phyloP scores from a whole-genome alignment of 805 yeast genomes.

The Myxozyma vanderwaltii region DNA sequence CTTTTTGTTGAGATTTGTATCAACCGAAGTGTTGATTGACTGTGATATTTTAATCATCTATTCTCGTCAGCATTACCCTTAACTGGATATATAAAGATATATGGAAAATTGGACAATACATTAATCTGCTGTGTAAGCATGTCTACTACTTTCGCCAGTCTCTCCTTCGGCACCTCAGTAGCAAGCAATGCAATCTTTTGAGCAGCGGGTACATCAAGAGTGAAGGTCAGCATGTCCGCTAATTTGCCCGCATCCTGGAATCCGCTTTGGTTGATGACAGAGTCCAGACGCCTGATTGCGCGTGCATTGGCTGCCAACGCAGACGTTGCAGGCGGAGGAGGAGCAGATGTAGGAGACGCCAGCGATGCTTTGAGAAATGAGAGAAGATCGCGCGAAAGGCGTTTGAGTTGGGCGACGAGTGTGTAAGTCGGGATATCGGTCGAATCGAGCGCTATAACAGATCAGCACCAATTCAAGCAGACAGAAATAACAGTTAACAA shows the following conservation, averaged over 20 bases:
- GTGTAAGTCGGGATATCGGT: constrained; percentile 32
- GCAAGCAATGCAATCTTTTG: constrained; percentile 40
- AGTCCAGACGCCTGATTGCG: constrained; percentile 25
- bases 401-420: constrained; percentile 28
- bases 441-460: constrained; percentile 22
- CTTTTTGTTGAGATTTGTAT: constrained; percentile 34
- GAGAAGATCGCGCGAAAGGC: constrained; percentile 28
- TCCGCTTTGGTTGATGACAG: constrained; percentile 22
- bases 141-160: constrained; percentile 35
- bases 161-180: constrained; percentile 36
- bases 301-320: background rate
- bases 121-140: constrained; percentile 29
- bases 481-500: background rate
- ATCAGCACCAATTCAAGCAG: background rate
- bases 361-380: constrained; percentile 16
- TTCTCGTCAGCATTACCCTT: no score
- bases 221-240: constrained; percentile 43
- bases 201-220: constrained; percentile 41
- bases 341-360: background rate
- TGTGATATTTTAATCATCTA: constrained; percentile 31
- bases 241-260: constrained; percentile 38
- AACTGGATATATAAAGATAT: no score
- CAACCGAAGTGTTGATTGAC: constrained; percentile 36
- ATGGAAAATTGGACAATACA: background rate
- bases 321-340: background rate